Evolutionary conservation across 495 filamentous ascomycete genomes (phyloP), one percentile per base, ranked within the genome.

Genomic region (Achaetomiella virescens): DNA sequence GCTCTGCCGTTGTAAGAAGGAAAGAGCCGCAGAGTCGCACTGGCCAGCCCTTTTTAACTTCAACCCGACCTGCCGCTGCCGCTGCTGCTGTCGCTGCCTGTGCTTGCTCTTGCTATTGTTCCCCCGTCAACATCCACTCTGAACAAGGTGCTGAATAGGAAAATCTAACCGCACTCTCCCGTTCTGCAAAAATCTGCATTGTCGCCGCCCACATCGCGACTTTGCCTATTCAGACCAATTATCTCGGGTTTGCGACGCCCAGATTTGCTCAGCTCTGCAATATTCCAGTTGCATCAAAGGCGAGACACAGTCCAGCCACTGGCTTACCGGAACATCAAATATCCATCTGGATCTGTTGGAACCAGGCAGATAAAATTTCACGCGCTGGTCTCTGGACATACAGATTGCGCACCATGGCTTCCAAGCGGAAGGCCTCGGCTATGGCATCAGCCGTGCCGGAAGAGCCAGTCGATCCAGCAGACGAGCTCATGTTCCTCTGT

Each of bases 401-500:
- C 27, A 27, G 14, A 44, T 20, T 12, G 31, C 43, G 31, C 44
- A 68, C 44, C 49, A 91, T 91, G 87, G 82, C 87, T 18, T 79
- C 85, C 50, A 91, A 91, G 68, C 82, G 87, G 60, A 89, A 89
- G 67, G 84, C 82, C 3, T 78, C 85, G 29, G 83, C 81, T 15
- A 82, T 87, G 76, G 80, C 83, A 27, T 64, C 78, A 21, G 66
- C 74, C 6, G 63, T 65, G 18, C 78, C 83, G 22, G 84, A 89
- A 54, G 85, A 89, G 62, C 83, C 85, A 2, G 84, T 86, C 10
- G 86, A 90, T 52, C 85, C 87, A 2, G 66, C 87, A 0, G 93
- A 98, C 66, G 89, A 96, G 73, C 79, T 98, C 49, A 88, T 86
- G 71, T 98, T 98, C 66, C 81, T 96, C 48, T 92, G 89, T 59